Base-by-base conservation (phyloP, 306 rosid species). In the Castanopsis chinensis region DNA sequence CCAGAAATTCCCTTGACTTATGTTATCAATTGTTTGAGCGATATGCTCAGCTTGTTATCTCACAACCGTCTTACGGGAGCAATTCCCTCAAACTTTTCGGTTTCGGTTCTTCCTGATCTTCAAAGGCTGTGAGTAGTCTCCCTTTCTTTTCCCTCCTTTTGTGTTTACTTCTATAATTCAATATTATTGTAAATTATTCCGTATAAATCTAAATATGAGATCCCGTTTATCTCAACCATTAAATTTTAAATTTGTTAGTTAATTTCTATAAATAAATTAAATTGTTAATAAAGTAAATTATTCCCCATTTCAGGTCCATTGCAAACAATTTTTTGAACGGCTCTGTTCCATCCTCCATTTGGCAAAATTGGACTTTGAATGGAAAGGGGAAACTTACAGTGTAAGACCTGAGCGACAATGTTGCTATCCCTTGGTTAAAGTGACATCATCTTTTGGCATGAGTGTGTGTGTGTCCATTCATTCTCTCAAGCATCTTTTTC, bases 311-410 rank as follows among this genome's bases (percentile, higher is more conserved):
- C 91, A 96, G 99, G 97, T 96, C 94, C 71, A 82, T 96, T 80
- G 92, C 92, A 35, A 91, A 89, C 90, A 96, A 96, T 86, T 80
- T 74, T 51, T 79, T 96, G 86, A 79, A 10, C 32, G 98, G 97
- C 49, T 71, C 63, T 69, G 82, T 96, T 80, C 79, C 96, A 76
- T 87, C 98, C 80, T 18, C 57, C 78, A 87, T 91, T 83, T 95
- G 98, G 99, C 82, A 80, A 86, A 71, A 82, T 23, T 88, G 83
- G 85, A 83, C 65, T 41, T 83, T 33, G 69, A 87, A 83, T 65
- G 65, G 79, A 71, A 74, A 72, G 43, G 88, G 79, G 67, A 69
- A 2, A 59, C 90, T 91, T 67, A 55, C 72, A 72, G 21, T 95
- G 99, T 95, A 91, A 91, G 98, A 76, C 58, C 35, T 75, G 80